Conservation (phyloP, 129 eudicot genomes). For the Chrysanthemum seticuspe region DNA sequence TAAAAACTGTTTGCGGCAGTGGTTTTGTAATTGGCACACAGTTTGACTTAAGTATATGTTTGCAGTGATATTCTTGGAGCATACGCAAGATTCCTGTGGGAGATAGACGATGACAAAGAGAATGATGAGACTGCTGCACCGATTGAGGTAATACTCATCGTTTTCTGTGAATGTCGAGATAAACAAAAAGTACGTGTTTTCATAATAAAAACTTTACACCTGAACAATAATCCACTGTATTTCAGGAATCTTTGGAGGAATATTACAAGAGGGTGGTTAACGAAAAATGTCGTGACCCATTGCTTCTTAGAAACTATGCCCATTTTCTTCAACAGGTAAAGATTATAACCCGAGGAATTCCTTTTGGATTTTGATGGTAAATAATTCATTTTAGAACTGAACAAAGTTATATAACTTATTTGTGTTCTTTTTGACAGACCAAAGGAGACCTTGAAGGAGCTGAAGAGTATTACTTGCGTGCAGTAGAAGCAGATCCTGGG, state of each 20-base stretch:
- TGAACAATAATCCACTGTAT: background rate
- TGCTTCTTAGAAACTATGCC: slow-evolving; percentile 56
- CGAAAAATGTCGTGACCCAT: slow-evolving; percentile 42
- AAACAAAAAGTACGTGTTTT: background rate
- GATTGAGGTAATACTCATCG: slow-evolving; percentile 30
- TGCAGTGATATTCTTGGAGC: slow-evolving; percentile 79
- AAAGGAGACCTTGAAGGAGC: slow-evolving; percentile 68
- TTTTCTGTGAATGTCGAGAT: background rate
- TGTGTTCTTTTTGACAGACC: slow-evolving; percentile 38
- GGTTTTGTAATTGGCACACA: slow-evolving; percentile 3
- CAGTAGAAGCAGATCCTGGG: slow-evolving; percentile 45
- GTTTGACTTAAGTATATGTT: slow-evolving; percentile 10
- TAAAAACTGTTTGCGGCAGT: background rate
- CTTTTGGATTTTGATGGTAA: background rate
- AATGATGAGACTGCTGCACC: slow-evolving; percentile 34
- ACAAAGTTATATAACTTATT: background rate
- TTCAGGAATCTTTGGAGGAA: slow-evolving; percentile 30
- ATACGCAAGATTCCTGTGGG: slow-evolving; percentile 90
- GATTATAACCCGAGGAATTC: background rate
- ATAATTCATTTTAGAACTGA: no score
- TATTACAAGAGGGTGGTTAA: slow-evolving; percentile 2
- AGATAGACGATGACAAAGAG: slow-evolving; percentile 49
- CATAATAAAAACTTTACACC: background rate
- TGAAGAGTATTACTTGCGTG: slow-evolving; percentile 55
- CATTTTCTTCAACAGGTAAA: slow-evolving; percentile 59